A percentile compares a stretch with the other conserved stretches of the same genome.
Evolutionary conservation across 331 rosid genomes (phyloP).

Genomic region (Erythrophleum ivorense): DNA sequence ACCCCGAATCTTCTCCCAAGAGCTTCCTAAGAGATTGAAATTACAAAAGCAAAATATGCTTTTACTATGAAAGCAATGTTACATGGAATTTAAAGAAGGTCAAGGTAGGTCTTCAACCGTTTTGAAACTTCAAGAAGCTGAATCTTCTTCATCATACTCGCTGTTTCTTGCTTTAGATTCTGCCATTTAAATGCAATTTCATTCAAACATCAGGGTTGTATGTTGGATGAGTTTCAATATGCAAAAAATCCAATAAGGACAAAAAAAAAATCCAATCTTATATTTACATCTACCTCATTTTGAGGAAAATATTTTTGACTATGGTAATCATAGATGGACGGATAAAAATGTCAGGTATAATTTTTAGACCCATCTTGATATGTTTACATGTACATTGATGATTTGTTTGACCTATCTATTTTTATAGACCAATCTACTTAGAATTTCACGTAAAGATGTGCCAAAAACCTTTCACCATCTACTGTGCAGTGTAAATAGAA

Average conservation of each 20-base stretch:
- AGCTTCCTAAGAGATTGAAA: conserved; percentile 59
- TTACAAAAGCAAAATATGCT: conserved; percentile 9
- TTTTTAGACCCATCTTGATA: no score
- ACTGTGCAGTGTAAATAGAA: background rate
- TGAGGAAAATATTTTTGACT: background rate
- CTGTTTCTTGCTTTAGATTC: conserved; percentile 73
- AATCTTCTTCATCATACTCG: conserved; percentile 67
- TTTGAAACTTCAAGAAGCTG: conserved; percentile 75
- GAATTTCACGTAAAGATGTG: no score
- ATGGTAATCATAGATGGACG: background rate
- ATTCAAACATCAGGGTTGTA: conserved; percentile 16
- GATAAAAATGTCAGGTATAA: background rate
- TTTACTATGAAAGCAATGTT: background rate
- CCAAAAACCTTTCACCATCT: background rate
- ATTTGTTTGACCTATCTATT: background rate
- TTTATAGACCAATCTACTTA: background rate
- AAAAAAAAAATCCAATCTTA: no score
- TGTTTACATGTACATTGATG: background rate
- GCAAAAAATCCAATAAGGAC: background rate
- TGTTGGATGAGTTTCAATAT: background rate
- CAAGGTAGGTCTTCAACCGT: conserved; percentile 53
- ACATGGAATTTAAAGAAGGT: background rate
- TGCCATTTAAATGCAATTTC: conserved; percentile 42
- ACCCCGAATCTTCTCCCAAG: conserved; percentile 68
- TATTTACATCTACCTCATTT: no score